Base-by-base conservation (phyloP, 2,329 filamentous ascomycete species). In the Cladosporium sp. region DNA sequence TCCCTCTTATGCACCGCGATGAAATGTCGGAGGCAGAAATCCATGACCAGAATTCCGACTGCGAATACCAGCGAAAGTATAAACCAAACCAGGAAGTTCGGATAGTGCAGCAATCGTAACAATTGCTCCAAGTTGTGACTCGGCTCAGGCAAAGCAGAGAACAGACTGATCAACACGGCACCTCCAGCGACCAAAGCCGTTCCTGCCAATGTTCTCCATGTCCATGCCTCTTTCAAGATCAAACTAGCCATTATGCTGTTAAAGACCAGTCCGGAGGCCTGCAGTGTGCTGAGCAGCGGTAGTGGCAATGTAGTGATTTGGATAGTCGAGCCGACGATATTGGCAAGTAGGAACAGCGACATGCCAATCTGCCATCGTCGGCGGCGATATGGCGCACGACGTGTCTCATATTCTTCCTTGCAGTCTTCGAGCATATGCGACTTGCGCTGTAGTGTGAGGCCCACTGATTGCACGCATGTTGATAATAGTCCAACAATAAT, bases 371-470 rank as follows among this genome's bases (percentile, higher is more conserved):
- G 94, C 94, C 94, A 99, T 82, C 92, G 84, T 69, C 92, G 85
- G 70, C 94, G 85, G 70, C 88, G 88, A 76, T 97, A 95, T 4
- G 94, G 91, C 45, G 94, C 93, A 62, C 93, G 83, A 66, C 89
- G 87, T 61, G 87, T 80, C 75, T 94, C 86, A 73, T 90, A 88
- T 30, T 82, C 80, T 54, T 86, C 84, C 75, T 96, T 96, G 78
- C 95, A 91, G 78, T 99, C 94, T 79, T 99, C 94, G 71, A 97
- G 86, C 66, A 99, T 88, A 77, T 99, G 94, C 64, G 94, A 97
- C 77, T 99, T 97, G 73, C 94, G 90, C 77, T 99, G 94, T 25
- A 99, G 83, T 34, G 94, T 99, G 64, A 99, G 83, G 65, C 94
- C 94, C 68, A 99, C 81, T 73, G 92, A 96, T 75, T 99, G 94